Evolutionary conservation across 2,329 filamentous ascomycete genomes (phyloP).

Genomic region (Camillea tinctor): DNA sequence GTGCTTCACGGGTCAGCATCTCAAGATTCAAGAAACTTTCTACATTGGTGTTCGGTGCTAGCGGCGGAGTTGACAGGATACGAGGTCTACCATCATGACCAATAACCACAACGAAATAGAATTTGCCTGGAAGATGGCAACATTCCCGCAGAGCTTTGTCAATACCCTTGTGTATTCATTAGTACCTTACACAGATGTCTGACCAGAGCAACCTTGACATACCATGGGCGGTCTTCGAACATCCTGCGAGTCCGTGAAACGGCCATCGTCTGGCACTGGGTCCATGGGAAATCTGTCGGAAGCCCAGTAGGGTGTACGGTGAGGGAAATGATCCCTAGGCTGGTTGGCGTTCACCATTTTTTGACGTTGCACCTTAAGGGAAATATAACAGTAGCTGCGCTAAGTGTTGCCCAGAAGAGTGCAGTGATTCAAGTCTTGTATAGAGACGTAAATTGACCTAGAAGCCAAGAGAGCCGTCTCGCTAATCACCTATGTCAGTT

Average conservation of each 20-base stretch:
- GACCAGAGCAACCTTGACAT: constrained; percentile 12
- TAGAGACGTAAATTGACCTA: constrained; percentile 2
- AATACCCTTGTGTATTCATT: constrained; percentile 41
- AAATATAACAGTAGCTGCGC: constrained; percentile 14
- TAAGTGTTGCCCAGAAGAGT: constrained; percentile 12
- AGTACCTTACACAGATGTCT: constrained; percentile 8
- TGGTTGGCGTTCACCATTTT: constrained; percentile 42
- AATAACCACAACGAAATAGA: constrained; percentile 53
- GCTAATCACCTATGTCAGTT: constrained; percentile 6
- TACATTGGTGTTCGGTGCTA: constrained; percentile 25
- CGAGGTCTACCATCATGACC: constrained; percentile 45
- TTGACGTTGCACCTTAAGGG: not conserved
- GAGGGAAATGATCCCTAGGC: constrained; percentile 38
- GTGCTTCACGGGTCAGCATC: constrained; percentile 40
- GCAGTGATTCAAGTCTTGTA: not conserved
- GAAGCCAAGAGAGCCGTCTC: constrained; percentile 11
- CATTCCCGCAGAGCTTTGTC: constrained; percentile 50
- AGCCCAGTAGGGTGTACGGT: constrained; percentile 32
- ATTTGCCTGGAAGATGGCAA: constrained; percentile 50
- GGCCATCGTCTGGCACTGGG: constrained; percentile 30
- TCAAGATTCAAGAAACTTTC: constrained; percentile 47
- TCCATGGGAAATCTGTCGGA: constrained; percentile 26
- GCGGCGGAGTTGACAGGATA: constrained; percentile 36
- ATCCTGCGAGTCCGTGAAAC: constrained; percentile 36
- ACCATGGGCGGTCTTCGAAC: constrained; percentile 41